Conservation (phyloP, 208 protist genomes). For the Acanthamoeba quina region DNA sequence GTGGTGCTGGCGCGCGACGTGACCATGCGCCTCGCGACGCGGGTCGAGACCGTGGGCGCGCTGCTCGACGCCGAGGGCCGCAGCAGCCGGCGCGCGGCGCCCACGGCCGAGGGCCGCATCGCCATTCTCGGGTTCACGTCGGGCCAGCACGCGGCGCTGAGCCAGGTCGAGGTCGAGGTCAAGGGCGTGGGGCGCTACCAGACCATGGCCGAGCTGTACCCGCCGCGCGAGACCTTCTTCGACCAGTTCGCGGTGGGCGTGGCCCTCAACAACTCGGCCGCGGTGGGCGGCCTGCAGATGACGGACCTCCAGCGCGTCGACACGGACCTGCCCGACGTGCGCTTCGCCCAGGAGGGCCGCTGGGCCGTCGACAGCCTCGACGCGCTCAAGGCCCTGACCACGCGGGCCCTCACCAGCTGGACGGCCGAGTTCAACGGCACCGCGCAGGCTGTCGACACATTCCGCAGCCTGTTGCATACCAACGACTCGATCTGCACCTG, state of each 20-base stretch:
- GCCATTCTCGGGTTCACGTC: not conserved
- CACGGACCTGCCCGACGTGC: not conserved
- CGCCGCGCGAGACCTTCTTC: constrained; percentile 41
- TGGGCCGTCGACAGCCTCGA: not conserved
- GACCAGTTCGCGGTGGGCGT: not conserved
- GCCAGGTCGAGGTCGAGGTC: not conserved
- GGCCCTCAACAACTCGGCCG: not conserved
- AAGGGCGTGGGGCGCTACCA: not conserved
- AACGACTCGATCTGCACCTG: constrained; percentile 37
- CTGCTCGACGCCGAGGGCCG: not conserved
- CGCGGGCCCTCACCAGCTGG: not conserved
- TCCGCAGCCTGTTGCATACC: constrained; percentile 28
- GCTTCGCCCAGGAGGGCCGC: not conserved
- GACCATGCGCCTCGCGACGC: not conserved
- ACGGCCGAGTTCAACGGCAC: not conserved
- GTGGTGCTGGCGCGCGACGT: not conserved
- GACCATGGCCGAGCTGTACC: not conserved
- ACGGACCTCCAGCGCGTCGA: not conserved
- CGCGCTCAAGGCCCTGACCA: not conserved
- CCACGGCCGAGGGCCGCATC: not conserved
- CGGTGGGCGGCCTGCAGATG: not conserved
- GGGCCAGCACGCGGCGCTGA: not conserved
- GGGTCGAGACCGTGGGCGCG: not conserved
- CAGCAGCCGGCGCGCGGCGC: not conserved
- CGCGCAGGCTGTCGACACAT: not conserved